Conservation (phyloP, 495 filamentous ascomycete genomes). For the Parathielavia appendiculata region DNA sequence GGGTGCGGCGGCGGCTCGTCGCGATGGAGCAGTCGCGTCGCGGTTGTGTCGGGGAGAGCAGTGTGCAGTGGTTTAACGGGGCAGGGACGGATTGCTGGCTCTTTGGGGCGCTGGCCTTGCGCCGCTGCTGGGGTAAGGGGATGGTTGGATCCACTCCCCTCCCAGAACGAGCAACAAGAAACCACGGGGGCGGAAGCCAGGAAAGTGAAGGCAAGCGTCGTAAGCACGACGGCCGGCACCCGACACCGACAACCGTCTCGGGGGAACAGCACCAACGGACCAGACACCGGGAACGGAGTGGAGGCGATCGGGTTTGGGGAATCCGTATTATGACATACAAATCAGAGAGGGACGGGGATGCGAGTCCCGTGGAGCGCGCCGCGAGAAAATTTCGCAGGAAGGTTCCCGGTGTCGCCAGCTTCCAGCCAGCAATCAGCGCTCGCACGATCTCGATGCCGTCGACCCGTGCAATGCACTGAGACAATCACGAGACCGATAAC, state of each 20-base stretch:
- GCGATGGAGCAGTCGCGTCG: slow-evolving; percentile 54
- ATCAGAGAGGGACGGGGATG: slow-evolving; percentile 18
- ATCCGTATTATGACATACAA: slow-evolving; percentile 19
- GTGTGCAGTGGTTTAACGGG: slow-evolving; percentile 33
- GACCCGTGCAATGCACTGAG: slow-evolving; percentile 22
- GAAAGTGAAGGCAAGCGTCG: not conserved
- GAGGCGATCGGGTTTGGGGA: slow-evolving; percentile 30
- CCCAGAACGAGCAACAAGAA: slow-evolving; percentile 12
- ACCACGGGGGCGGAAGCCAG: not conserved
- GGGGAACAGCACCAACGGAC: slow-evolving; percentile 12
- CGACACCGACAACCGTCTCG: slow-evolving; percentile 13
- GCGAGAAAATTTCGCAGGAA: slow-evolving; percentile 34
- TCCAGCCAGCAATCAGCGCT: slow-evolving; percentile 25
- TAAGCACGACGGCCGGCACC: slow-evolving; percentile 1
- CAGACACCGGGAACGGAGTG: slow-evolving; percentile 20
- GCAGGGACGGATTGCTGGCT: slow-evolving; percentile 31
- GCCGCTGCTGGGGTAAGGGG: slow-evolving; percentile 20
- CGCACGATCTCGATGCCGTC: slow-evolving; percentile 26
- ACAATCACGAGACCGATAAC: slow-evolving; percentile 30
- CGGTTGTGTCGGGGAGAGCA: slow-evolving; percentile 34
- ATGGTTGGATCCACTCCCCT: slow-evolving; percentile 21
- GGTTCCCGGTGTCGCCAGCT: slow-evolving; percentile 19
- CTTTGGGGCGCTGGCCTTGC: slow-evolving; percentile 19
- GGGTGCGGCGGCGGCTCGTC: slow-evolving; percentile 42
- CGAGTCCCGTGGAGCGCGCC: slow-evolving; percentile 23